These are phyloP conservation scores for Colletotrichum sp. DNA, from an alignment of 2,329 filamentous ascomycete genomes.

Conservation along the genomic window DNA sequence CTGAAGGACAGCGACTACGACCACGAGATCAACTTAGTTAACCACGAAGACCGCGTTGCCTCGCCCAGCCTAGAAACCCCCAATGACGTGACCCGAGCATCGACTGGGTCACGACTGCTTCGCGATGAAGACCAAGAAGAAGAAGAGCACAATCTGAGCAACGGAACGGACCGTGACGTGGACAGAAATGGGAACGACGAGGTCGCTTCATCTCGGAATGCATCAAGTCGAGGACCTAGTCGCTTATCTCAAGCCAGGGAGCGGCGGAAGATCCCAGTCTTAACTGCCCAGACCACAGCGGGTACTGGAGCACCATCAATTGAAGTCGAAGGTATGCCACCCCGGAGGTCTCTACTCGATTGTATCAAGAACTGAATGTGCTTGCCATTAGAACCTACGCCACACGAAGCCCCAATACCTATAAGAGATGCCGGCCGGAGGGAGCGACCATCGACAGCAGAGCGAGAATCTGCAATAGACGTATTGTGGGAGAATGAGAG, in stretches of 20 bases:
- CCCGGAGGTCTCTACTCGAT: too few relatives aligned
- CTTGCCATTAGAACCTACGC: constrained; percentile 1
- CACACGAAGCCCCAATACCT: background rate
- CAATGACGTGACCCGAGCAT: background rate
- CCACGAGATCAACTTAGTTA: constrained; percentile 74
- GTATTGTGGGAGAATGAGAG: constrained; percentile 96
- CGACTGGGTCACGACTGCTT: constrained; percentile 10
- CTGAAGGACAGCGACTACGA: constrained; percentile 69
- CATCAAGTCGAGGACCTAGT: background rate
- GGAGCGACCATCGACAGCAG: background rate
- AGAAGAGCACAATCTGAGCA: background rate
- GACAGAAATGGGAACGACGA: background rate
- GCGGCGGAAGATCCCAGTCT: background rate
- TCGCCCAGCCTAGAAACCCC: constrained; percentile 5
- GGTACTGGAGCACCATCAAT: constrained; percentile 18
- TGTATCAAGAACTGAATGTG: background rate
- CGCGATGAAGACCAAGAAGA: constrained; percentile 5
- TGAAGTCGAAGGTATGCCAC: constrained; percentile 16
- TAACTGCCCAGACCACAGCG: background rate
- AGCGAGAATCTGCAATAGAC: constrained; percentile 71
- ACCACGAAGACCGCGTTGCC: constrained; percentile 45
- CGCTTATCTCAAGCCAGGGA: background rate
- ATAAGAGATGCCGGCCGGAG: background rate
- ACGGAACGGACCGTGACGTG: background rate
- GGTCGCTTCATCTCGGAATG: background rate